Evolutionary conservation across 2,329 filamentous ascomycete species (phyloP).

Genomic region (Aspergillus sp.): DNA sequence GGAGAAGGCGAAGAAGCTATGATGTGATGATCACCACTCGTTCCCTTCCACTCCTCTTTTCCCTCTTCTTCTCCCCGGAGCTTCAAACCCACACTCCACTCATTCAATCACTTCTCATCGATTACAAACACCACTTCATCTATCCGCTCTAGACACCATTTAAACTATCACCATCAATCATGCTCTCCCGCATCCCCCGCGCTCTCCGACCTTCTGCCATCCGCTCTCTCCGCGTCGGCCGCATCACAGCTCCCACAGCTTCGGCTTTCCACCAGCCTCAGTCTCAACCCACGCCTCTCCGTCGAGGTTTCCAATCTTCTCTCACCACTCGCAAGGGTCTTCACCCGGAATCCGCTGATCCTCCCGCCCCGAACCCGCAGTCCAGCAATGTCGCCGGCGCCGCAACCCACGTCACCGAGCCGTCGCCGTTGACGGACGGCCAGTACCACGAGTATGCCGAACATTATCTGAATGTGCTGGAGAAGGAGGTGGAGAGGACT

Average conservation of each 20-base stretch:
- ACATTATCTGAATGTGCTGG: constrained; percentile 64
- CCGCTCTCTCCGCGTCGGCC: constrained; percentile 22
- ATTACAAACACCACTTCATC: background rate
- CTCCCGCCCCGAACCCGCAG: constrained; percentile 44
- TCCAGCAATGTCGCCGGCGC: constrained; percentile 41
- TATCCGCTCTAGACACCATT: background rate
- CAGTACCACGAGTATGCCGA: constrained; percentile 80
- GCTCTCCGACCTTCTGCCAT: constrained; percentile 32
- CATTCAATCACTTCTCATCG: background rate
- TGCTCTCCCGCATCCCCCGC: constrained; percentile 44
- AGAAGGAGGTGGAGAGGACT: constrained; percentile 65
- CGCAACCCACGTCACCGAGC: constrained; percentile 46
- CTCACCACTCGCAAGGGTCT: constrained; percentile 49
- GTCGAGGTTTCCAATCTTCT: constrained; percentile 37
- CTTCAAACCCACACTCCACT: background rate
- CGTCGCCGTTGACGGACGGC: constrained; percentile 65
- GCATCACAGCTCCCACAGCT: constrained; percentile 14
- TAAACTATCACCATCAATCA: constrained; percentile 15
- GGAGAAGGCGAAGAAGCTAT: constrained; percentile 6
- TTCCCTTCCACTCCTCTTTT: constrained; percentile 2
- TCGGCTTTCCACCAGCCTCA: constrained; percentile 15
- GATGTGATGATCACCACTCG: constrained; percentile 12
- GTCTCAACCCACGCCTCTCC: constrained; percentile 1
- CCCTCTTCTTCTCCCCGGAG: background rate
- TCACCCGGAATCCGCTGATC: constrained; percentile 60